phyloP scores from a whole-genome alignment of 2,329 filamentous ascomycete genomes.

The Thermoascus crustaceus region DNA sequence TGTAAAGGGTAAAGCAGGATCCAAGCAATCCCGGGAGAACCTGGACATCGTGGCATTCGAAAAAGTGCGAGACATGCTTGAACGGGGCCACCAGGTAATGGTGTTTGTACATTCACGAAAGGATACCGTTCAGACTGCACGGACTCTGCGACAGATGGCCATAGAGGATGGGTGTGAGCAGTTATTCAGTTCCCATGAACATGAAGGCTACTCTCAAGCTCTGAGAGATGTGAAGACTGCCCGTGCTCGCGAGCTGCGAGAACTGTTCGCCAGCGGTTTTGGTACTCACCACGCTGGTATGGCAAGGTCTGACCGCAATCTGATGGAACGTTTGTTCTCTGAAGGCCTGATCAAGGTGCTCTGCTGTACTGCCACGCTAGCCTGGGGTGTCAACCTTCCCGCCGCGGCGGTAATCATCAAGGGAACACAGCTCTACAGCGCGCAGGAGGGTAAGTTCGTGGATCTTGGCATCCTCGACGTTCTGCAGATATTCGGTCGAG shows the following conservation, averaged over 20 bases:
- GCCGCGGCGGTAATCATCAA: conserved; percentile 97
- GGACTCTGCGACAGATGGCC: conserved; percentile 78
- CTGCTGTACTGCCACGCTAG: conserved; percentile 94
- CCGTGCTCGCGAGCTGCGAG: conserved; percentile 77
- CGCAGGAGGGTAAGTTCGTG: conserved; percentile 92
- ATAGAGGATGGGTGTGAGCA: conserved; percentile 69
- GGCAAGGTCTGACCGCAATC: conserved; percentile 84
- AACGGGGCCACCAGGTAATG: conserved; percentile 93
- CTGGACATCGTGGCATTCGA: conserved; percentile 82
- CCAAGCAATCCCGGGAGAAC: conserved; percentile 77
- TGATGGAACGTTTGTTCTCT: conserved; percentile 87
- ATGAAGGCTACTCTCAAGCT: conserved; percentile 73
- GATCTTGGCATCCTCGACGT: conserved; percentile 95
- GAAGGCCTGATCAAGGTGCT: conserved; percentile 94
- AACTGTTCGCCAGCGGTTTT: conserved; percentile 81
- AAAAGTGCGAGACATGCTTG: conserved; percentile 89
- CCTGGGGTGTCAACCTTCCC: conserved; percentile 97
- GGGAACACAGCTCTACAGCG: conserved; percentile 92
- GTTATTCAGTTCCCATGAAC: conserved; percentile 70
- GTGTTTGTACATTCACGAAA: conserved; percentile 97
- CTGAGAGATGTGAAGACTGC: conserved; percentile 77
- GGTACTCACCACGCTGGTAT: conserved; percentile 97
- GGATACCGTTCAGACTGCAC: conserved; percentile 83
- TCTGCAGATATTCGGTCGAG: conserved; percentile 95
- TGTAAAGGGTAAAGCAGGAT: conserved; percentile 77